These are phyloP conservation scores for Pyracantha coccinea DNA, from an alignment of 331 rosid species.

Conservation along the genomic window DNA sequence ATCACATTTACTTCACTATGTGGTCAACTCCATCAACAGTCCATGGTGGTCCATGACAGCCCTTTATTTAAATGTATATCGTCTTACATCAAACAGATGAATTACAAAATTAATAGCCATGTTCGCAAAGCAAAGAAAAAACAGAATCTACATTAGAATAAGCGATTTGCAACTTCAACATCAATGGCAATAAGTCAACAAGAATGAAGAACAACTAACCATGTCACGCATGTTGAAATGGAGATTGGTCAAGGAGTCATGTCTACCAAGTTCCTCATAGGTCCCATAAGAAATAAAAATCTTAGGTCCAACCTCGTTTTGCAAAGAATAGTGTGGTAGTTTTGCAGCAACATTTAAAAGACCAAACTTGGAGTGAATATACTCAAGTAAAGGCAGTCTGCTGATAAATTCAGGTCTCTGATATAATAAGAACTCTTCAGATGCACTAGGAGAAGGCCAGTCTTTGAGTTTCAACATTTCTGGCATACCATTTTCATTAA, in stretches of 20 bases:
- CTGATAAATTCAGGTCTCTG: conserved; percentile 95
- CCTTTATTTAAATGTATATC: background rate
- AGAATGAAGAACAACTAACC: conserved; percentile 45
- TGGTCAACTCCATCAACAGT: background rate
- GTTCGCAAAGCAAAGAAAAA: background rate
- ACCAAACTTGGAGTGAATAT: conserved; percentile 98
- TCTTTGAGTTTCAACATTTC: conserved; percentile 79
- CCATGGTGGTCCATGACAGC: background rate
- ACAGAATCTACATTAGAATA: background rate
- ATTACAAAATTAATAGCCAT: background rate
- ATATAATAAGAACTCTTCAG: conserved; percentile 90
- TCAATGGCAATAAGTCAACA: background rate
- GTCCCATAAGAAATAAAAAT: conserved; percentile 78
- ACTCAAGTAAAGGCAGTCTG: conserved; percentile 92
- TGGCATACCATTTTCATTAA: conserved; percentile 65
- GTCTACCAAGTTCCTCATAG: conserved; percentile 57
- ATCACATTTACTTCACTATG: background rate
- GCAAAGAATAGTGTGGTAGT: conserved; percentile 96
- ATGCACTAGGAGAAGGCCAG: conserved; percentile 96
- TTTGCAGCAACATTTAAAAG: conserved; percentile 98
- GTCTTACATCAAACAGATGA: background rate
- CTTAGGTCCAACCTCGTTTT: conserved; percentile 96
- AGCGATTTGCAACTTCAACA: background rate
- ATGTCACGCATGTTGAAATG: conserved; percentile 92
- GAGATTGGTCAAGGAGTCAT: conserved; percentile 78